A percentile compares a stretch with the other conserved stretches of the same genome.
Conservation (phyloP, 768 basidiomycete species). For the Russula lepida region DNA sequence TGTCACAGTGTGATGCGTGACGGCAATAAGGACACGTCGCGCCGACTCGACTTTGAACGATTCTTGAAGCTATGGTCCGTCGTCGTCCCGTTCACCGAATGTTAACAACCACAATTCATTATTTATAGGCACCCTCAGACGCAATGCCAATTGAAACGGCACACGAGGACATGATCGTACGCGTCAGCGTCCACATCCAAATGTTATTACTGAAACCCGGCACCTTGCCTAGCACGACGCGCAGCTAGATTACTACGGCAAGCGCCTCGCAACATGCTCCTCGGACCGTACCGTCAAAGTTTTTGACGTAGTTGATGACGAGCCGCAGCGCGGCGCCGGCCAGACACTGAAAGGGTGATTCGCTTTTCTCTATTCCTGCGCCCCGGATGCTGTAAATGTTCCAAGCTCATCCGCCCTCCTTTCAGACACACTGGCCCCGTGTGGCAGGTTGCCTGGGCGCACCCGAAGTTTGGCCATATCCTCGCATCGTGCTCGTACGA, state of each 20-base stretch:
- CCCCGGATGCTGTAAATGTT: background rate
- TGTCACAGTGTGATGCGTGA: constrained; percentile 7
- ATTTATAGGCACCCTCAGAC: constrained; percentile 34
- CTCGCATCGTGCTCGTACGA: constrained; percentile 98
- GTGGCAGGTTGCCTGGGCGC: constrained; percentile 98
- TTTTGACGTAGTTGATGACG: constrained; percentile 89
- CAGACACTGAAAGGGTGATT: constrained; percentile 76
- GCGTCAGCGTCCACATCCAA: constrained; percentile 26
- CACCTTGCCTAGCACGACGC: constrained; percentile 72
- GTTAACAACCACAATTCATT: background rate
- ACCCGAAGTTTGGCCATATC: constrained; percentile 94
- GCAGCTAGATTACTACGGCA: constrained; percentile 96
- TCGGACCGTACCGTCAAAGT: constrained; percentile 93
- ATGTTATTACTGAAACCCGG: background rate
- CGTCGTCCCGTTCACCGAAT: background rate
- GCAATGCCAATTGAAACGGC: constrained; percentile 87
- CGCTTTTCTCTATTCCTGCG: constrained; percentile 18
- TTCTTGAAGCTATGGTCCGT: constrained; percentile 6
- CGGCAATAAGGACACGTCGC: background rate
- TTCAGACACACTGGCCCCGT: constrained; percentile 91
- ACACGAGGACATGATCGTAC: constrained; percentile 97
- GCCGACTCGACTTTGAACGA: background rate
- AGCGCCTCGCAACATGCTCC: constrained; percentile 92
- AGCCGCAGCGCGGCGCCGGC: constrained; percentile 54
- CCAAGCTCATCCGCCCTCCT: background rate